Conservation (phyloP, 1,284 basidiomycete species). For the Chondrostereum purpureum region DNA sequence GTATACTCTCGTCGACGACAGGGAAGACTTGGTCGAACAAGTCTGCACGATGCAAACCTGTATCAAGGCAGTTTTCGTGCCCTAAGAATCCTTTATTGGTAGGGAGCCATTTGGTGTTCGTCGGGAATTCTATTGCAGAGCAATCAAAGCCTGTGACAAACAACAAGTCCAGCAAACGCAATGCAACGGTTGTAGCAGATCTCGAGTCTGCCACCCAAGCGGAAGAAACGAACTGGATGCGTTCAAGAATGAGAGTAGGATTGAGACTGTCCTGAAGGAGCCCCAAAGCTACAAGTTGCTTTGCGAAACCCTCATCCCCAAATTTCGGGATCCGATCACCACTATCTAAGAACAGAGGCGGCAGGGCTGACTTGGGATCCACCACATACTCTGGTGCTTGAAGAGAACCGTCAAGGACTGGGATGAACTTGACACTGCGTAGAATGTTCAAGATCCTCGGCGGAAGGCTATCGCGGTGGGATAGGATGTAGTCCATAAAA, state of each 20-base stretch:
- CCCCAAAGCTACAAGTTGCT: conserved; percentile 18
- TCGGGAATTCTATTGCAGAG: conserved; percentile 14
- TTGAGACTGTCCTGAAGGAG: conserved; percentile 25
- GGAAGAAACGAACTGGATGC: conserved; percentile 24
- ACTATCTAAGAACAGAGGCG: conserved; percentile 19
- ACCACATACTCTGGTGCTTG: conserved; percentile 20
- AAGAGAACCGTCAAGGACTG: conserved; percentile 18
- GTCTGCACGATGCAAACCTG: conserved; percentile 12
- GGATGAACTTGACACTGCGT: conserved; percentile 22
- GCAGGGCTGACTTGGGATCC: conserved; percentile 27
- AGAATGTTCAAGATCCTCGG: conserved; percentile 22
- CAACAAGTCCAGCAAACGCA: conserved; percentile 18
- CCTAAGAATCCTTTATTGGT: conserved; percentile 22
- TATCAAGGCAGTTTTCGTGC: conserved; percentile 22
- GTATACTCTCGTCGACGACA: conserved; percentile 18
- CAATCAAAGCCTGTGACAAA: conserved; percentile 18
- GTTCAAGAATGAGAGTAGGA: conserved; percentile 23
- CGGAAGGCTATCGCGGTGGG: conserved; percentile 2
- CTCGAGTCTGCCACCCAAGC: conserved; percentile 2
- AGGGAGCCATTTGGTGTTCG: conserved; percentile 26
- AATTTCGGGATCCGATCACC: conserved; percentile 15
- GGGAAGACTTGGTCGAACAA: conserved; percentile 28
- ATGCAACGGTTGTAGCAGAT: conserved; percentile 11
- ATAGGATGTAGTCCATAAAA: conserved; percentile 4
- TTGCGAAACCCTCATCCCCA: conserved; percentile 15